Base-by-base conservation (phyloP, 73 alveolate species). In the Paramecium tetraurelia region DNA sequence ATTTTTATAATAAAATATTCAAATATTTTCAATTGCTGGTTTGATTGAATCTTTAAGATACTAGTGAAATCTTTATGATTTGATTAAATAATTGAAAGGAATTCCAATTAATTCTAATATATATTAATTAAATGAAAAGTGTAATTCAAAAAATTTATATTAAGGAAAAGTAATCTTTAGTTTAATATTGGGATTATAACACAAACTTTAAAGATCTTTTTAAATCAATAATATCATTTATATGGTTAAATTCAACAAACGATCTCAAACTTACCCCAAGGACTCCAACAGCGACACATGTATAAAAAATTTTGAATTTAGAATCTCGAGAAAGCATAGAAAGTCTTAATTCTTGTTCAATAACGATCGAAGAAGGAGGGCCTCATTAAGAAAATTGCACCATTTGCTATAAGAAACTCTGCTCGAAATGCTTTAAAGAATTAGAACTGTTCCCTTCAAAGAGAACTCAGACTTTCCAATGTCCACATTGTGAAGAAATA, bases 181-280 rank as follows among this genome's bases (percentile, higher is more conserved):
- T 63, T 63, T 63, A 63, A 63, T 63, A 63, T 63, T 63, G 50
- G 27, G 50, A 63, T 63, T 63, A 63, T 63, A 63, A 63, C 84
- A 63, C 84, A 63, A 63, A 63, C 41, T 63, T 31, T 63, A 63
- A 63, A 63, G 84, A 63, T 63, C 83, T 59, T 63, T 63, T 63
- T 33, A 63, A 63, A 63, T 33, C 41, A 31, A 31, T 31, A 63
- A 63, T 63, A 63, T 63, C 84, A 63, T 63, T 31, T 31, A 31
- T 63, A 63, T 63, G 84, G 41, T 63, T 63, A 63, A 63, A 27
- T 63, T 33, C 41, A 63, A 31, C 12, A 31, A 63, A 63, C 48
- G 14, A 63, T 63, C 84, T 63, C 84, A 63, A 63, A 63, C 84
- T 63, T 63, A 16, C 53, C 84, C 84, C 14, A 6, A 10, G 3